phyloP scores from a whole-genome alignment of 108 stramenopile genomes.

The Skeletonema tropicum region DNA sequence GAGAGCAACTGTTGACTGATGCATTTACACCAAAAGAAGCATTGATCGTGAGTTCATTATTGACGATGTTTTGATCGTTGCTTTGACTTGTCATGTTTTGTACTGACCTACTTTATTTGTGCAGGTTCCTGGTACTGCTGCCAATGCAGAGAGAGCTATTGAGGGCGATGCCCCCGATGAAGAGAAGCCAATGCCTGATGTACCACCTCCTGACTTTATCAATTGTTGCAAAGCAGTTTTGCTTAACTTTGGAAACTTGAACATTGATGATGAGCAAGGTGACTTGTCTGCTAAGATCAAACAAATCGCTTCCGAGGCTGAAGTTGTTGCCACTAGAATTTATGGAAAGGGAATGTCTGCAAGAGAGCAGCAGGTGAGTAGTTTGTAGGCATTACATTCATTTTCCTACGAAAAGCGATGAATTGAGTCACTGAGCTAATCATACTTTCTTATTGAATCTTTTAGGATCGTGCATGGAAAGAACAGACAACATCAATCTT shows the following conservation, averaged over 20 bases:
- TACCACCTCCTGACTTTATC: conserved; percentile 90
- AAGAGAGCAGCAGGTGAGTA: conserved; percentile 80
- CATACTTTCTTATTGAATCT: neutral
- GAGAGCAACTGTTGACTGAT: conserved; percentile 77
- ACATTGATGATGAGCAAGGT: conserved; percentile 75
- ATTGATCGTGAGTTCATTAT: conserved; percentile 59
- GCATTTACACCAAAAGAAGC: conserved; percentile 87
- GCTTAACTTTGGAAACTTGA: conserved; percentile 88
- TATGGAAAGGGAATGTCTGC: conserved; percentile 89
- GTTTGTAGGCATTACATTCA: neutral
- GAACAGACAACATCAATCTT: conserved; percentile 90
- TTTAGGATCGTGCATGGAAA: conserved; percentile 79
- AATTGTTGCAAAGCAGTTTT: conserved; percentile 89
- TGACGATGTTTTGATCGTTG: neutral
- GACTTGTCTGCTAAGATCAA: conserved; percentile 82
- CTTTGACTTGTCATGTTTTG: neutral
- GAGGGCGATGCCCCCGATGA: conserved; percentile 83
- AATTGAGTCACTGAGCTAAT: neutral
- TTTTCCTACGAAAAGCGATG: neutral
- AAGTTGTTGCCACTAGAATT: conserved; percentile 88
- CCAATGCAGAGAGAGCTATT: conserved; percentile 80
- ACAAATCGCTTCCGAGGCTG: conserved; percentile 81
- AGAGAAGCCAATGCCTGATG: conserved; percentile 86
- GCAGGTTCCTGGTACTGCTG: conserved; percentile 82
- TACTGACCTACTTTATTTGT: neutral